Evolutionary conservation across 2,329 filamentous ascomycete species (phyloP).

Genomic region (Blumeria graminis): DNA sequence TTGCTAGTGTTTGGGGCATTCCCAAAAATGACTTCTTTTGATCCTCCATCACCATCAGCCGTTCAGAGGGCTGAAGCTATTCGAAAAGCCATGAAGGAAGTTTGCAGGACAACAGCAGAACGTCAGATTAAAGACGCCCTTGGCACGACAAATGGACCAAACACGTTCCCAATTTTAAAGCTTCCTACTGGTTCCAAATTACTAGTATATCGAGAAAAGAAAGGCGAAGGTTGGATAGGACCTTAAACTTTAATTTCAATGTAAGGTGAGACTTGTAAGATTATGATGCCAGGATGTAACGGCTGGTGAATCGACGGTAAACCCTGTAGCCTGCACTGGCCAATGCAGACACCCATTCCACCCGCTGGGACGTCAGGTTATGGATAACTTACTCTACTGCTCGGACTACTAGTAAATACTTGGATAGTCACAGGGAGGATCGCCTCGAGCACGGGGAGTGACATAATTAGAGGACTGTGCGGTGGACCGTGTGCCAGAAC

Average conservation of each 20-base stretch:
- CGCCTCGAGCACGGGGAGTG: too few species aligned
- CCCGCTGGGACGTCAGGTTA: too few species aligned
- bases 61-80: not conserved
- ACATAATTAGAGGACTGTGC: too few species aligned
- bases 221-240: not conserved
- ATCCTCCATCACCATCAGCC: not conserved
- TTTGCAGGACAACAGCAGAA: constrained; percentile 1
- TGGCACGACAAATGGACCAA: not conserved
- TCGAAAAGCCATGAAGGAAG: constrained; percentile 4
- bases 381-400: too few species aligned
- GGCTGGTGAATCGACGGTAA: too few species aligned
- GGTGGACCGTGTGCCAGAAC: too few species aligned
- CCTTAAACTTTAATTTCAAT: not conserved
- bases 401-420: too few species aligned
- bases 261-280: not conserved
- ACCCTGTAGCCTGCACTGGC: too few species aligned
- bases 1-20: not conserved
- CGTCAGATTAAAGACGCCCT: constrained; percentile 1
- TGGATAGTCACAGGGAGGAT: too few species aligned
- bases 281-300: not conserved
- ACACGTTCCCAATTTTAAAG: not conserved
- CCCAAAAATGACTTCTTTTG: not conserved
- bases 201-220: constrained; percentile 2
- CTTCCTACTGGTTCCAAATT: not conserved
- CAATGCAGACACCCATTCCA: too few species aligned